Conservation (phyloP, 1,284 basidiomycete genomes). For the Vanrija pseudolonga region DNA sequence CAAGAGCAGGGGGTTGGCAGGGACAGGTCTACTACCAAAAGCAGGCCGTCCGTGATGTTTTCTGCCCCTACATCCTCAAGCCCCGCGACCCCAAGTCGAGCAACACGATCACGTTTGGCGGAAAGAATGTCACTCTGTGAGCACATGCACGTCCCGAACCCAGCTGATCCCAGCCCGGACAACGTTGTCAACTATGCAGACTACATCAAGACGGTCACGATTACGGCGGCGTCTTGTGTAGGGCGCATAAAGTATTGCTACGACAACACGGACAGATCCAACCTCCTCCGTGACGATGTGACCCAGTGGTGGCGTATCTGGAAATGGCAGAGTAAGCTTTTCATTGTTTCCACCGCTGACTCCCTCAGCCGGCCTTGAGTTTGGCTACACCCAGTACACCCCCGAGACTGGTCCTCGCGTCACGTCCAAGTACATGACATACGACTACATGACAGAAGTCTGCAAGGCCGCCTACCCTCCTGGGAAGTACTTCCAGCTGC, state of each 20-base stretch:
- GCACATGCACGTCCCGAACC: too few species aligned
- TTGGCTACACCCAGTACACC: conserved; percentile 58
- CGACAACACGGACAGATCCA: conserved; percentile 66
- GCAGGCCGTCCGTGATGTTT: neutral
- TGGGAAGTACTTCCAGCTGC: conserved; percentile 70
- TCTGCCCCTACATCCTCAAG: conserved; percentile 56
- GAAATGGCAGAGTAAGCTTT: conserved; percentile 65
- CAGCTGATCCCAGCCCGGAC: conserved; percentile 24
- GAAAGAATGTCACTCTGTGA: conserved; percentile 11
- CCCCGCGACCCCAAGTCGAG: conserved; percentile 67
- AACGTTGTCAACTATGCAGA: conserved; percentile 68
- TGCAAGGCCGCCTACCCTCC: conserved; percentile 77
- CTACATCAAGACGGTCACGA: conserved; percentile 64
- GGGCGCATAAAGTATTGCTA: conserved; percentile 70
- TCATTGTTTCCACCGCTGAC: neutral
- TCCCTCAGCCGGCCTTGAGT: neutral
- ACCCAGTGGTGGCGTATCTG: conserved; percentile 76
- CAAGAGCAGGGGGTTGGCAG: too few species aligned
- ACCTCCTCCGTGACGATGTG: conserved; percentile 61
- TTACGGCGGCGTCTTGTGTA: conserved; percentile 63
- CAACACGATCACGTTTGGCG: conserved; percentile 32
- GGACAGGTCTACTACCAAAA: neutral
- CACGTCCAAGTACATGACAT: conserved; percentile 58
- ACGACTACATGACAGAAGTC: conserved; percentile 72
- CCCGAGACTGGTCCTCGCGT: conserved; percentile 31